Evolutionary conservation across 331 rosid genomes (phyloP), one percentile per base, ranked within the genome.

Genomic region (Malus hybrid): DNA sequence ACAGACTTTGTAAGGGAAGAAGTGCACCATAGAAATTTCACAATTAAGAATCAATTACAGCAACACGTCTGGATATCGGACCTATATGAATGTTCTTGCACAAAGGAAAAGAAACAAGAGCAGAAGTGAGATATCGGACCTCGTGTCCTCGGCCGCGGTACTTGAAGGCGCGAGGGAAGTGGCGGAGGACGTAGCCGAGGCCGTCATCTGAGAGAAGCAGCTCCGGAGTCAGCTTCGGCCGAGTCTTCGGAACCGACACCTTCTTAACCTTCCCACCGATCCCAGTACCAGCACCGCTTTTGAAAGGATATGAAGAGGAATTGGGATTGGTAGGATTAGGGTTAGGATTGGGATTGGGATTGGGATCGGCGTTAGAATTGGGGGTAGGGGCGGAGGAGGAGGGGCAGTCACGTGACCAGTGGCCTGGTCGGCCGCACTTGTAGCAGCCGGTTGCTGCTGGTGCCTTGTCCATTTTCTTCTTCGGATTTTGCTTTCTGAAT

Each of bases 371-470:
- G 67, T 81, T 69, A 11, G 86, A 62, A 4, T 73, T 69, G n/a
- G 76, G 65, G 24, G 42, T 7, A 1, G 76, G 36, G 68, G 80
- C 39, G 46, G 46, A 42, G 22, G 88, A 79, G 78, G 88, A 85
- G 31, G 97, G 97, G 64, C 97, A 94, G 76, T 94, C 99, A 3
- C 97, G 96, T 2, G 99, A 89, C 99, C 99, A 94, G 81, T 94
- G 99, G 65, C 99, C 99, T 10, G 97, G 97, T 56, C 88, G 85
- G 31, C 99, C 99, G 55, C 99, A 94, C 84, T 92, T 92, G 93
- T 75, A 92, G 82, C 99, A 94, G 2, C 99, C 97, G 0, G 99
- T 92, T 20, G 91, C 87, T 13, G 88, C 86, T 14, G 88, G 75
- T 64, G 93, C 82, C 76, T 54, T 70, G 67, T 76, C 75, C 90